Base-by-base conservation (phyloP, 176 grass and related monocot species). In the Eragrostis curvula region DNA sequence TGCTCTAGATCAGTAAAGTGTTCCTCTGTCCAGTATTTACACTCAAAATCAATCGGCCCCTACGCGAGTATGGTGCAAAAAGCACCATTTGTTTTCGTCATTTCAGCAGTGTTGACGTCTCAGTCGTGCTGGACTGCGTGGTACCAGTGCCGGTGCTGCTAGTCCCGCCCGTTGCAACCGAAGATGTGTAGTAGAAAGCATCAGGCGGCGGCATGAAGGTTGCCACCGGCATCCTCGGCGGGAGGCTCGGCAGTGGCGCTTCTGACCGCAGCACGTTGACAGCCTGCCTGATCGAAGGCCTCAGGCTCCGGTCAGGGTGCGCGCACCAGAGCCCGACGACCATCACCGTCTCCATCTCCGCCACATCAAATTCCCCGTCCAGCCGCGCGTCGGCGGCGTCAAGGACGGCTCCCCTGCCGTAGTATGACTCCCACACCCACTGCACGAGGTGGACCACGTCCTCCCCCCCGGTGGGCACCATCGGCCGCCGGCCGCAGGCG, bases 321-420 rank as follows among this genome's bases (percentile, higher is more conserved):
- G 71, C 24, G 14, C 91, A 93, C 79, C 81, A 85, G 25, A 93
- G 85, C 1, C 91, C 85, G 8, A 88, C 85, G 0, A 73, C 2
- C 82, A 94, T 50, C 32, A 90, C 75, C 0, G 81, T 3, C 78
- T 83, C 88, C 81, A 90, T 77, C 28, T 80, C 76, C 18, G 23
- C 0, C 6, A 5, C 20, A 8, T 47, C 9, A 29, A 85, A 87
- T 6, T 82, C 39, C 1, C 81, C 77, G 0, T 58, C 25, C 1
- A 90, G 76, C 44, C 72, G 39, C 1, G 23, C 40, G 9, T 93
- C 91, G 12, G 71, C 81, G 8, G 66, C 75, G 13, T 78, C 78
- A 0, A 90, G 30, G 8, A 93, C 16, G 16, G 2, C 44, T 16
- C 82, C 70, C 2, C 14, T 25, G 44, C 88, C 43, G 27, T 83